Conservation (phyloP, 768 basidiomycete genomes). For the Boletus vinaceobasis region DNA sequence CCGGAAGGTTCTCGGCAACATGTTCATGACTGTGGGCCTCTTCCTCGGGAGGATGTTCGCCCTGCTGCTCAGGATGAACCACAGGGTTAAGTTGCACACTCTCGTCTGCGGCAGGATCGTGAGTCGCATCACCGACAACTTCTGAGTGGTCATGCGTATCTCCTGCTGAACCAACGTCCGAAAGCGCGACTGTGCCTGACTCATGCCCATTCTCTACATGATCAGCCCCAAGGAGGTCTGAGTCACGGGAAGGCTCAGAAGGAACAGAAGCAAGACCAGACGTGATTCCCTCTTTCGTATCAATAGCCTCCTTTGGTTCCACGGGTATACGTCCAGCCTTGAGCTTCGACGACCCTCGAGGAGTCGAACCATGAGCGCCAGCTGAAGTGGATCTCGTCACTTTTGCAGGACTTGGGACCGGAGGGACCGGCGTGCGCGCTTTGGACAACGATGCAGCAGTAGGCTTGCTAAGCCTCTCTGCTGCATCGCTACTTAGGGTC, state of each 20-base stretch:
- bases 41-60: slow-evolving; percentile 6
- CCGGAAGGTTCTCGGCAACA: not conserved
- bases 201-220: slow-evolving; percentile 27
- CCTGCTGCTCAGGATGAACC: slow-evolving; percentile 11
- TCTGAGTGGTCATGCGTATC: slow-evolving; percentile 16
- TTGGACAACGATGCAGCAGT: slow-evolving; percentile 74
- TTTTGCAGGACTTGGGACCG: slow-evolving; percentile 17
- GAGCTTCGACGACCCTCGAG: slow-evolving; percentile 30
- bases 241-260: slow-evolving; percentile 22
- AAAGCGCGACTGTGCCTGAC: slow-evolving; percentile 10
- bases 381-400: slow-evolving; percentile 30
- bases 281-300: slow-evolving; percentile 17
- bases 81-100: slow-evolving; percentile 10
- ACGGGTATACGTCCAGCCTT: slow-evolving; percentile 26
- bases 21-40: slow-evolving; percentile 3
- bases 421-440: slow-evolving; percentile 38
- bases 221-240: slow-evolving; percentile 19
- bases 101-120: slow-evolving; percentile 7
- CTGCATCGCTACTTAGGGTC: slow-evolving; percentile 48
- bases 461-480: slow-evolving; percentile 76
- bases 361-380: slow-evolving; percentile 25
- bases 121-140: slow-evolving; percentile 6
- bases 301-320: slow-evolving; percentile 20
- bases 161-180: slow-evolving; percentile 19
- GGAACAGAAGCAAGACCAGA: slow-evolving; percentile 22